Conservation (phyloP, 768 basidiomycete genomes). For the Amyloporia xantha region DNA sequence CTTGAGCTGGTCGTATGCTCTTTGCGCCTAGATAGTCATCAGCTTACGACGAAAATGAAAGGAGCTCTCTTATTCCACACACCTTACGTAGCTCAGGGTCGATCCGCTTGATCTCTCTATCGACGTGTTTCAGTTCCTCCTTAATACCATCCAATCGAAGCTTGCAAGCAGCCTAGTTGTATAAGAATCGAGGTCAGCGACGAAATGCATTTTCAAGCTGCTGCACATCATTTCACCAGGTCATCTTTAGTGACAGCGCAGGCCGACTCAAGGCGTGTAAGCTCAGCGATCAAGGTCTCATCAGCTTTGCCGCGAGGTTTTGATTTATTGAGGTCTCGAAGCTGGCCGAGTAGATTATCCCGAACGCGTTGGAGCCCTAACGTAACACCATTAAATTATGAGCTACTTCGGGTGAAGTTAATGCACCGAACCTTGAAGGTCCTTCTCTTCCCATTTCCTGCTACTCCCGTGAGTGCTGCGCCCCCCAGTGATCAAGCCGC, state of each 20-base stretch:
- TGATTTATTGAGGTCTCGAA: conserved; percentile 78
- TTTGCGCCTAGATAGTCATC: conserved; percentile 40
- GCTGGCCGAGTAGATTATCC: conserved; percentile 63
- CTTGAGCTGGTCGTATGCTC: conserved; percentile 44
- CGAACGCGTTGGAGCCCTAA: conserved; percentile 52
- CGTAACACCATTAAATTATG: not conserved
- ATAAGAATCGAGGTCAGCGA: not conserved
- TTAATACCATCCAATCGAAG: conserved; percentile 70
- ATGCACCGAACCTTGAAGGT: conserved; percentile 63
- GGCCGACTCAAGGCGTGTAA: conserved; percentile 75
- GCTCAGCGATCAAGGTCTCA: conserved; percentile 69
- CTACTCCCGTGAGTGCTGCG: conserved; percentile 65
- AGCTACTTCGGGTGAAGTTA: not conserved
- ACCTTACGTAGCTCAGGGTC: conserved; percentile 72
- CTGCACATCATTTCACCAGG: conserved; percentile 42
- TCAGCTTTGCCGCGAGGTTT: conserved; percentile 82
- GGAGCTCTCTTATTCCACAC: not conserved
- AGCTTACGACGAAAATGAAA: not conserved
- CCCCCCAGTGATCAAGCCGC: conserved; percentile 95
- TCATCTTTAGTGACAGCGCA: conserved; percentile 76
- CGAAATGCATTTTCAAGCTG: not conserved
- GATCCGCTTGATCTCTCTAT: conserved; percentile 59
- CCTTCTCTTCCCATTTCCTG: conserved; percentile 94
- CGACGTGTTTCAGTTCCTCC: conserved; percentile 78
- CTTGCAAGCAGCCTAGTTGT: conserved; percentile 61